A percentile compares a stretch with the other conserved stretches of the same genome.
These are phyloP conservation scores for Lagerstroemia speciosa DNA, from an alignment of 345 rosid species.

Conservation along the genomic window DNA sequence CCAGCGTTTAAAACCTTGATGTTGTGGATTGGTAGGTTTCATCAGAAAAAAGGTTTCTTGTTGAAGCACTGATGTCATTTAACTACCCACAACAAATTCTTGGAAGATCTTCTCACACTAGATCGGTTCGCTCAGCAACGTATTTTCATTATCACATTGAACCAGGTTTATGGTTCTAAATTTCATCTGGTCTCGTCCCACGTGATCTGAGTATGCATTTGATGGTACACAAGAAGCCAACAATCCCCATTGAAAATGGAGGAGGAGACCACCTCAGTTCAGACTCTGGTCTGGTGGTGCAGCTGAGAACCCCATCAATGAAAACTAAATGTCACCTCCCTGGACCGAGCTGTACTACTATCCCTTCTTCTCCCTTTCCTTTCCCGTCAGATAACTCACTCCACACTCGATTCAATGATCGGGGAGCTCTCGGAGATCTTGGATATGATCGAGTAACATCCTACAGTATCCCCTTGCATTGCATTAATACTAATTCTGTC, in stretches of 20 bases:
- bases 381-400: too few relatives aligned
- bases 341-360: neutral
- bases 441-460: too few relatives aligned
- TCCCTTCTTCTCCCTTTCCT: neutral
- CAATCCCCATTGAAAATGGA: neutral
- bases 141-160: too few relatives aligned
- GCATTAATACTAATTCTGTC: too few relatives aligned
- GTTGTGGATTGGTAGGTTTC: neutral
- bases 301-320: slow-evolving; percentile 4
- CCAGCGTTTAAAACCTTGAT: neutral
- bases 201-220: too few relatives aligned
- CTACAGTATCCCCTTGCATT: too few relatives aligned
- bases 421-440: neutral
- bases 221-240: neutral
- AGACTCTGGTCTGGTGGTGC: neutral
- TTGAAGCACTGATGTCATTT: too few relatives aligned
- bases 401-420: neutral
- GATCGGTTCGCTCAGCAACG: too few relatives aligned
- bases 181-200: too few relatives aligned
- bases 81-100: too few relatives aligned
- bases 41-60: neutral
- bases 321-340: neutral
- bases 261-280: neutral
- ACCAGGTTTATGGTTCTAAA: too few relatives aligned
- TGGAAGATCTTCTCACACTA: too few relatives aligned